A percentile compares a stretch with the other conserved stretches of the same genome.
Evolutionary conservation across 805 yeast species (phyloP).

Genomic region (Lipomyces anomalus): DNA sequence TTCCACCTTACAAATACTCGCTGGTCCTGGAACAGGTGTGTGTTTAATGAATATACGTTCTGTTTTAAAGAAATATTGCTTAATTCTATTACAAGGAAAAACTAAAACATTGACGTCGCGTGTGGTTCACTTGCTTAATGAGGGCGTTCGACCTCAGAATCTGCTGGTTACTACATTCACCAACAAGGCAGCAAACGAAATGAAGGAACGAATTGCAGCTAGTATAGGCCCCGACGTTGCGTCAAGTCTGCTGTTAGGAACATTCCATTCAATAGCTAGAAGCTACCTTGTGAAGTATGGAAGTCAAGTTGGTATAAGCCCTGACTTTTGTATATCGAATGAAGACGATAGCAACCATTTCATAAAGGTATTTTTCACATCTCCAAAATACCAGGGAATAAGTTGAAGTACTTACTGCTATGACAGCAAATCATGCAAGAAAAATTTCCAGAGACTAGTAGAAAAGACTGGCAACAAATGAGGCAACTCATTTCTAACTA

Average conservation of each 20-base stretch:
- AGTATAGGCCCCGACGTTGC: conserved; percentile 29
- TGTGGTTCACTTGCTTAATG: conserved; percentile 61
- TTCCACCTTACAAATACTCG: conserved; percentile 47
- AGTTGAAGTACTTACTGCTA: conserved; percentile 12
- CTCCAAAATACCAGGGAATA: too few species aligned
- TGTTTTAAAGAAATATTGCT: neutral
- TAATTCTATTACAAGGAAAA: conserved; percentile 36
- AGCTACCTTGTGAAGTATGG: conserved; percentile 56
- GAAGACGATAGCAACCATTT: conserved; percentile 53
- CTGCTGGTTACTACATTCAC: conserved; percentile 90
- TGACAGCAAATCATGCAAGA: conserved; percentile 32
- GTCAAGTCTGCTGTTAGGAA: conserved; percentile 60
- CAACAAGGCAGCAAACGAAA: conserved; percentile 84
- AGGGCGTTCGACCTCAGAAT: conserved; percentile 50
- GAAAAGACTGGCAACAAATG: neutral
- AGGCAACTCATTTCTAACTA: conserved; percentile 7
- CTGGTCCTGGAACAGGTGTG: conserved; percentile 61
- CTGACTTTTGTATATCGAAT: conserved; percentile 51
- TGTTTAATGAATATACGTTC: neutral
- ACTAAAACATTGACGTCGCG: conserved; percentile 77
- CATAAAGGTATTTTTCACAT: conserved; percentile 28
- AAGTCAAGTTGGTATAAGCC: conserved; percentile 36
- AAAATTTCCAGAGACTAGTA: conserved; percentile 13
- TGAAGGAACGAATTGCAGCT: conserved; percentile 54
- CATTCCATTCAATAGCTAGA: conserved; percentile 81